Base-by-base conservation (phyloP, 2,329 filamentous ascomycete species). In the Pseudogymnoascus sp. region DNA sequence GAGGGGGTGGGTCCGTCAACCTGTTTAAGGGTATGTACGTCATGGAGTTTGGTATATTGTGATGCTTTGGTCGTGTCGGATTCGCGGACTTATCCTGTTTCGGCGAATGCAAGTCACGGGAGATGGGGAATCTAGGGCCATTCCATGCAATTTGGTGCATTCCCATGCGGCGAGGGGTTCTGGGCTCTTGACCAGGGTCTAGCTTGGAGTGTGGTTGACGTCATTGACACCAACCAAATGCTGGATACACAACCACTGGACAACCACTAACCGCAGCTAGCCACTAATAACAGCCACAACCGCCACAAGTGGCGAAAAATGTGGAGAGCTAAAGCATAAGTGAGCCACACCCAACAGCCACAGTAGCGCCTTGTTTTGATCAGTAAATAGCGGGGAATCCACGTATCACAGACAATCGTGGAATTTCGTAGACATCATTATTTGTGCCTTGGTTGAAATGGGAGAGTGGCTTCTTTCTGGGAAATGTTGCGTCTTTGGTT, bases 251-350 rank as follows among this genome's bases (percentile, higher is more conserved):
- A 33, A 21, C 50, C n/a, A 33, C 40, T 13, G 17, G 17, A n/a
- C 42, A 47, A 26, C 44, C 44, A 23, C 44, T n/a, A 50, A 50
- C 11, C 11, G 40, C 19, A 23, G 40, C 19, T 6, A 44, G 50
- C 50, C 50, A 57, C 28, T 53, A 28, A 53, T 9, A 35, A 15
- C 50, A 33, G 50, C 50, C 50, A 57, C 50, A 57, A 11, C 50
- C 31, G 50, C 50, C 50, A 57, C 50, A 57, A 33, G 50, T 35
- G 50, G 50, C 50, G 6, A 57, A 57, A 57, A 35, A 31, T 57
- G 50, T 57, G 50, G 50, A 6, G 50, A 57, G 28, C 50, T 35
- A 33, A n/a, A 57, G 26, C 1, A 28, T 5, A 19, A 19, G 50
- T 57, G 26, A 57, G 50, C 50, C 47, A 53, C 47, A 53, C 23